A percentile compares a stretch with the other conserved stretches of the same genome.
phyloP scores from a whole-genome alignment of 2,329 filamentous ascomycete species.

The Phyllosticta citriasiana region DNA sequence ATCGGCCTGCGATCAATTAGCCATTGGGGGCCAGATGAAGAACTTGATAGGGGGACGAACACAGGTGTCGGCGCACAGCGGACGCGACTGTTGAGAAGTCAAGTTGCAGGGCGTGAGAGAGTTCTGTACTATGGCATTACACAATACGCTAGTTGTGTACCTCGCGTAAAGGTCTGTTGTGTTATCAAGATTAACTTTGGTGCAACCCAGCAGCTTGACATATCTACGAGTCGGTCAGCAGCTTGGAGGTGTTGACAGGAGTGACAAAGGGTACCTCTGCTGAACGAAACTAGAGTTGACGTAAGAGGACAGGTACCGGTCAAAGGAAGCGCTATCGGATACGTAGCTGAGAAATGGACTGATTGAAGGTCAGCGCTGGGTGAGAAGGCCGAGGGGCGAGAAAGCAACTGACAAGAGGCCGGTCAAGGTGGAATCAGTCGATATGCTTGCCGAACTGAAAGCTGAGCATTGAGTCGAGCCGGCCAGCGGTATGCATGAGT shows the following conservation, averaged over 20 bases:
- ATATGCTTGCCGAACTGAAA: constrained; percentile 63
- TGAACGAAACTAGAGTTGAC: constrained; percentile 65
- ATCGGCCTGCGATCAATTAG: constrained; percentile 47
- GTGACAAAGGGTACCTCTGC: constrained; percentile 52
- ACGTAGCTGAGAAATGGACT: constrained; percentile 84
- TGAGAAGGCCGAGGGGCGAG: too few species aligned
- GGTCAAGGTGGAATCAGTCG: constrained; percentile 48
- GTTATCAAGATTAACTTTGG: constrained; percentile 64
- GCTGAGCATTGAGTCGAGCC: constrained; percentile 63
- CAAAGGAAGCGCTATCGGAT: constrained; percentile 65
- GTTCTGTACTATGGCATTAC: constrained; percentile 88
- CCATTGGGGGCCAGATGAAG: not conserved
- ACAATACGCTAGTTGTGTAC: constrained; percentile 84
- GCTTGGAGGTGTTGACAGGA: constrained; percentile 12
- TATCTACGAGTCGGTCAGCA: constrained; percentile 49
- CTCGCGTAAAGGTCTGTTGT: constrained; percentile 79
- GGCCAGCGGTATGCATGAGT: constrained; percentile 55
- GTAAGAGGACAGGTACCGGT: constrained; percentile 62
- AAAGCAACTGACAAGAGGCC: constrained; percentile 49
- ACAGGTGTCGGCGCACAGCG: constrained; percentile 84
- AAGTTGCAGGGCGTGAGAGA: constrained; percentile 63
- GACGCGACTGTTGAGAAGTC: constrained; percentile 52
- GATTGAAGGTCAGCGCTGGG: constrained; percentile 13
- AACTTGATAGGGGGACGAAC: constrained; percentile 39
- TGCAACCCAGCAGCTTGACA: constrained; percentile 69